A percentile compares a stretch with the other conserved stretches of the same genome.
Conservation (phyloP, 108 stramenopile genomes). For the Fistulifera pelliculosa region DNA sequence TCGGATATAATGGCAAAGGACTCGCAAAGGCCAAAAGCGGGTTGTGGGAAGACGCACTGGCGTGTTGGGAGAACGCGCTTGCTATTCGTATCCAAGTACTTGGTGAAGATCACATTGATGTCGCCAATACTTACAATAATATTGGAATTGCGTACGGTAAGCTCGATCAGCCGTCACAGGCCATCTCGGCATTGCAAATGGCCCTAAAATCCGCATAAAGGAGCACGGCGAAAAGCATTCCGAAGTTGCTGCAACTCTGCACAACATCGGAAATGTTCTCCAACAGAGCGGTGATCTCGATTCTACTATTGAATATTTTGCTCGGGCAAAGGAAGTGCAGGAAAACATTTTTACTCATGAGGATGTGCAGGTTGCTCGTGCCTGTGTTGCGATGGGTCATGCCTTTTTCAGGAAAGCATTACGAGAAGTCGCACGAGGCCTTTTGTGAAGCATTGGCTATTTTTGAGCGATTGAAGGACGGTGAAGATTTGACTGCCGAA, state of each 20-base stretch:
- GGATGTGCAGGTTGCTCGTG: conserved; percentile 12
- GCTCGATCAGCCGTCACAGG: conserved; percentile 14
- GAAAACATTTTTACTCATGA: not conserved
- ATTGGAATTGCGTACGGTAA: conserved; percentile 36
- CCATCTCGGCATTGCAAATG: conserved; percentile 15
- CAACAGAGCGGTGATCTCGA: conserved; percentile 15
- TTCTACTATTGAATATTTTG: conserved; percentile 16
- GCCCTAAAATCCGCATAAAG: conserved; percentile 14
- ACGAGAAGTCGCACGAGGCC: conserved; percentile 10
- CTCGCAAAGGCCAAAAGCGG: conserved; percentile 11
- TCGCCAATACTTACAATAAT: conserved; percentile 40
- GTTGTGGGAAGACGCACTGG: conserved; percentile 10
- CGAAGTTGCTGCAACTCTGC: conserved; percentile 21
- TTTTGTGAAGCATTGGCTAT: conserved; percentile 15
- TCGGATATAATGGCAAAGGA: conserved; percentile 18
- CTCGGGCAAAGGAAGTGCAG: conserved; percentile 13
- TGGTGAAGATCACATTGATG: conserved; percentile 20
- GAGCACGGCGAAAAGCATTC: not conserved
- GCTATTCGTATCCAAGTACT: conserved; percentile 11
- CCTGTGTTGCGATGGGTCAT: conserved; percentile 15
- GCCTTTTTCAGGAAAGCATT: conserved; percentile 5
- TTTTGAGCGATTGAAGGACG: conserved; percentile 6
- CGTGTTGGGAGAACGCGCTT: conserved; percentile 10
- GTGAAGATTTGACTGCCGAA: too few species aligned
- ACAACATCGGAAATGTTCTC: conserved; percentile 43